Evolutionary conservation across 1,284 basidiomycete species (phyloP).

Genomic region (Rhizopogon parksii): DNA sequence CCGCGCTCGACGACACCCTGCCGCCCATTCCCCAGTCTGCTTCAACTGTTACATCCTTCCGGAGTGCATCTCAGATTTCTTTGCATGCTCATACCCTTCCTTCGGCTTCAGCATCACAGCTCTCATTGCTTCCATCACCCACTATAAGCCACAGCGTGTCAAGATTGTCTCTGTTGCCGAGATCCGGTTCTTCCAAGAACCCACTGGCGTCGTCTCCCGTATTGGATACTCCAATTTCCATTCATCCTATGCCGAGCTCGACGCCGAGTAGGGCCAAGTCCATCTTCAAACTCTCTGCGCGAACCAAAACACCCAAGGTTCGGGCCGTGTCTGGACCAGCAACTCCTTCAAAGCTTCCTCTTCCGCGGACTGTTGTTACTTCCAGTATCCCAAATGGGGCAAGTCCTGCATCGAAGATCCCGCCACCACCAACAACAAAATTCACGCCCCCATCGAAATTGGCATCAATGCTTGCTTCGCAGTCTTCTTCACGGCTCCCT

Average conservation of each 20-base stretch:
- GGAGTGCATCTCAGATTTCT: constrained; percentile 20
- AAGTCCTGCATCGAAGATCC: constrained; percentile 18
- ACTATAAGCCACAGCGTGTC: constrained; percentile 11
- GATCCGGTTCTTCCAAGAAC: constrained; percentile 21
- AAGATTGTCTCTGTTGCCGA: constrained; percentile 18
- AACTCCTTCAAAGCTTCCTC: constrained; percentile 13
- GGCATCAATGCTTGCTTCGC: constrained; percentile 24
- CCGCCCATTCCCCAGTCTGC: constrained; percentile 28
- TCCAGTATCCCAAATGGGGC: neutral
- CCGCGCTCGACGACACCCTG: constrained; percentile 6
- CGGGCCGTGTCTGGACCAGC: constrained; percentile 8
- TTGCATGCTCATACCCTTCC: constrained; percentile 7
- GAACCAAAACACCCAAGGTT: constrained; percentile 20
- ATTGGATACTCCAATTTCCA: constrained; percentile 13
- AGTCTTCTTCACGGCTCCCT: constrained; percentile 13
- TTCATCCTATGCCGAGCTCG: constrained; percentile 1
- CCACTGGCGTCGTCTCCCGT: constrained; percentile 20
- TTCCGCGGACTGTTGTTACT: neutral
- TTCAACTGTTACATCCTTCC: constrained; percentile 21
- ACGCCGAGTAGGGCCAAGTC: constrained; percentile 18
- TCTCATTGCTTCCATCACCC: constrained; percentile 11
- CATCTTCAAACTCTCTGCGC: constrained; percentile 24
- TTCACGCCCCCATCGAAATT: constrained; percentile 27
- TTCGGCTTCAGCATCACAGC: constrained; percentile 18
- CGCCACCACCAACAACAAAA: constrained; percentile 18